Evolutionary conservation across 768 basidiomycete genomes (phyloP), one percentile per base, ranked within the genome.

Genomic region (Naganishia friedmannii): DNA sequence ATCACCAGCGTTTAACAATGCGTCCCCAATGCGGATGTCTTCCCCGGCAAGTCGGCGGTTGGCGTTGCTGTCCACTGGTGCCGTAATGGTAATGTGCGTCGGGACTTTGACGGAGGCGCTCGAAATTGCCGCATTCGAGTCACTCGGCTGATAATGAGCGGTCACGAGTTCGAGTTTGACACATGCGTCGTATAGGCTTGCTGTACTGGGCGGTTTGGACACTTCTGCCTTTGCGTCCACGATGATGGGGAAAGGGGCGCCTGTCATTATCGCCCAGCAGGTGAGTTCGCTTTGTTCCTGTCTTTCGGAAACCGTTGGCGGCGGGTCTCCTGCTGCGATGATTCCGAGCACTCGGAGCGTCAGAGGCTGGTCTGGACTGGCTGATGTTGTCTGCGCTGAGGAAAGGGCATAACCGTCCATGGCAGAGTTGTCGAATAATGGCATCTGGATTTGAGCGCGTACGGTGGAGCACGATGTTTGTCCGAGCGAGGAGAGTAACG

Each of bases 371-470:
- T 45, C 28, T 19, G 46, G 34, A 26, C 56, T 58, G 23, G 68
- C 68, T 10, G n/a, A 12, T 12, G n/a, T 28, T 1, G 68, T 69
- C 32, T 46, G 28, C 19, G 21, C n/a, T 12, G 68, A 69, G 13
- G 28, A 56, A 17, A 69, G 56, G 10, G 53, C 68, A 57, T 69
- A 69, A 5, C 68, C 68, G 57, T 69, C 68, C 68, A 69, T 69
- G 31, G 68, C 68, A 26, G 68, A 69, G 31, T 69, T 69, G 56
- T 69, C 68, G 51, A 69, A 69, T 23, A 58, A 46, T n/a, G 68
- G 68, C 46, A 58, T 58, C 45, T 69, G 42, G 31, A 69, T 63
- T 4, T 56, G 56, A 12, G 68, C 68, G 23, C n/a, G 48, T 12
- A 66, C 42, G 26, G 48, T 66, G 28, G 3, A 8, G 65, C 53